Conservation (phyloP, 495 filamentous ascomycete genomes). For the Daldinia childiae region DNA sequence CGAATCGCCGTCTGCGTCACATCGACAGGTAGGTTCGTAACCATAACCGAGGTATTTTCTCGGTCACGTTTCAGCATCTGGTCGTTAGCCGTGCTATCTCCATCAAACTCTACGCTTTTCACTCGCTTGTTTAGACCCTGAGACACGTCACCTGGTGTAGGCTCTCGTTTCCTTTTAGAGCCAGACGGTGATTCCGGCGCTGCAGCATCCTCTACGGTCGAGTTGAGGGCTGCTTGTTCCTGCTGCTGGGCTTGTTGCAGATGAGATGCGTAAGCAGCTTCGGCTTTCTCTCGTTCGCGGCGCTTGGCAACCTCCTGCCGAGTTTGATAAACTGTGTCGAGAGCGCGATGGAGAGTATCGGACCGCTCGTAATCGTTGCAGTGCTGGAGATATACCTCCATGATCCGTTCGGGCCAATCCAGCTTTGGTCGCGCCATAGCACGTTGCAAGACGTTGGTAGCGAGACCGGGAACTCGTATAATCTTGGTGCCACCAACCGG, state of each 20-base stretch:
- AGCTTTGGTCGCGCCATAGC: constrained; percentile 74
- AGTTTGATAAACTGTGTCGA: constrained; percentile 73
- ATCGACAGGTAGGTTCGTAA: constrained; percentile 75
- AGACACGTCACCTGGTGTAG: constrained; percentile 52
- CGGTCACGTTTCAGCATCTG: constrained; percentile 76
- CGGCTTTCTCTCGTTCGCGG: constrained; percentile 70
- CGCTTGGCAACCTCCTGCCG: constrained; percentile 69
- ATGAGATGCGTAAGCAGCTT: constrained; percentile 54
- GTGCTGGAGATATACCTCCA: constrained; percentile 83
- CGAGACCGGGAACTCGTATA: constrained; percentile 63
- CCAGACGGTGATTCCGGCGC: constrained; percentile 44
- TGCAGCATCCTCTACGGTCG: constrained; percentile 41
- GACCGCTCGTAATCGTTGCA: constrained; percentile 86
- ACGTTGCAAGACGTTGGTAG: constrained; percentile 76
- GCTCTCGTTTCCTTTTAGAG: constrained; percentile 78
- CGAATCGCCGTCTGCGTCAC: constrained; percentile 76
- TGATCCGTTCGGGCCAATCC: constrained; percentile 92
- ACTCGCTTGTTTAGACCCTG: constrained; percentile 65
- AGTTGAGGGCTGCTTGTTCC: constrained; percentile 46
- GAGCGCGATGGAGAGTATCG: constrained; percentile 73
- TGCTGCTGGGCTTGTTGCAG: constrained; percentile 51
- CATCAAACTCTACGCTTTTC: constrained; percentile 60
- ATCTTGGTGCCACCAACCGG: constrained; percentile 41
- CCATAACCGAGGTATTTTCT: constrained; percentile 85
- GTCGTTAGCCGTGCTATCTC: constrained; percentile 46